phyloP scores from a whole-genome alignment of 257 asterid genomes.

The Paulownia fortunei region DNA sequence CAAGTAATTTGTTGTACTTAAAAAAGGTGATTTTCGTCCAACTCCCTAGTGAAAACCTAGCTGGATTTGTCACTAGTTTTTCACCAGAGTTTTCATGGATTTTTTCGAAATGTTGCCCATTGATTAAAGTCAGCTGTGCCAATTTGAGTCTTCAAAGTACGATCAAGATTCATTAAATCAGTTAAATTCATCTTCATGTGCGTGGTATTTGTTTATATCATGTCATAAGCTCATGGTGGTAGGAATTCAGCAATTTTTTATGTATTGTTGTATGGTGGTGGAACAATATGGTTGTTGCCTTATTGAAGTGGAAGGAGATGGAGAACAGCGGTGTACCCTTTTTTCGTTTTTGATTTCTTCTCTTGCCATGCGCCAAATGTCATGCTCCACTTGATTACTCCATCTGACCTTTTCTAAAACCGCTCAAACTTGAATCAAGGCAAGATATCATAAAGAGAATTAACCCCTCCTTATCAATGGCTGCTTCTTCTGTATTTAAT shows the following conservation, averaged over 20 bases:
- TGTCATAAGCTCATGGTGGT: not conserved
- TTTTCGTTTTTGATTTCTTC: not conserved
- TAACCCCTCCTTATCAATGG: too few relatives aligned
- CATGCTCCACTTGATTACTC: not conserved
- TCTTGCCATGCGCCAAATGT: not conserved
- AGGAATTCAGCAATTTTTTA: not conserved
- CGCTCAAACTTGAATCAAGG: not conserved
- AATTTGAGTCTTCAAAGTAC: not conserved
- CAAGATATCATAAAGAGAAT: too few relatives aligned
- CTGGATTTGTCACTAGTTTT: not conserved
- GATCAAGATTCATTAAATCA: not conserved
- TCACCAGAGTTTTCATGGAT: not conserved
- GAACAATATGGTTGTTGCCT: not conserved
- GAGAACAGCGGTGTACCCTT: not conserved
- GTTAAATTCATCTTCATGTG: too few relatives aligned
- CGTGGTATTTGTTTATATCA: not conserved
- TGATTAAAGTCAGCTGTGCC: not conserved
- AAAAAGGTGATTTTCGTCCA: not conserved
- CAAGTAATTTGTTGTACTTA: not conserved
- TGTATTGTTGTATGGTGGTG: not conserved
- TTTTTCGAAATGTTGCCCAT: not conserved
- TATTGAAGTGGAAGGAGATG: not conserved
- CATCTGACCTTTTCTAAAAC: not conserved
- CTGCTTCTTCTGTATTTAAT: slow-evolving; percentile 19
- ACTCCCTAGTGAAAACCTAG: not conserved